These are phyloP conservation scores for Porphyra umbilicalis DNA, from an alignment of 31 red algal genomes.

Conservation along the genomic window DNA sequence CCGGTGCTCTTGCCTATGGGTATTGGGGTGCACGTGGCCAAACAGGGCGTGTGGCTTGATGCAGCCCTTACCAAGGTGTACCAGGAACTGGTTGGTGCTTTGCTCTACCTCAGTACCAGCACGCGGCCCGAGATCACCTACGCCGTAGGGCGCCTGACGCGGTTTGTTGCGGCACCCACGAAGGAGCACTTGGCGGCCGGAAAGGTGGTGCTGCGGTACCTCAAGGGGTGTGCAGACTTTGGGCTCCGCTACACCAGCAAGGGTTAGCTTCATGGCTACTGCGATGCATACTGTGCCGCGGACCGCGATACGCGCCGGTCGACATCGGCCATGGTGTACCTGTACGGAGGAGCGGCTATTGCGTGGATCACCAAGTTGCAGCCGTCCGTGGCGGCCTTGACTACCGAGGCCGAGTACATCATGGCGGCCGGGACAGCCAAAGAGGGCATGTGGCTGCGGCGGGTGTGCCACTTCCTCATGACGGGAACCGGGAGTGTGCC, in stretches of 20 bases:
- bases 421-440: not conserved
- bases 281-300: slow-evolving; percentile 13
- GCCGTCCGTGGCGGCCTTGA: slow-evolving; percentile 2
- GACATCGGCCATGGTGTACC: not conserved
- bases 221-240: not conserved
- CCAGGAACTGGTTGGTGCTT: slow-evolving; percentile 1
- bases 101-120: not conserved
- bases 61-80: not conserved
- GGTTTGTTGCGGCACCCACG: not conserved
- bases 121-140: not conserved
- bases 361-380: slow-evolving; percentile 18
- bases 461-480: not conserved
- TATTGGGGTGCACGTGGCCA: no score
- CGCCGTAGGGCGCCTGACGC: not conserved
- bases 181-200: not conserved
- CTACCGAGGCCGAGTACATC: slow-evolving; percentile 29
- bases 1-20: no score
- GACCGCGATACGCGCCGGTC: no score
- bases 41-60: not conserved
- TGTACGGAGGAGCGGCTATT: not conserved
- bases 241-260: not conserved
- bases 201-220: not conserved
- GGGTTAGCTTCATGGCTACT: not conserved
- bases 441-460: not conserved
- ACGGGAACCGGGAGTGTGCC: not conserved